These are phyloP conservation scores for Celoporthe dispersa DNA, from an alignment of 2,329 filamentous ascomycete species.

Conservation along the genomic window DNA sequence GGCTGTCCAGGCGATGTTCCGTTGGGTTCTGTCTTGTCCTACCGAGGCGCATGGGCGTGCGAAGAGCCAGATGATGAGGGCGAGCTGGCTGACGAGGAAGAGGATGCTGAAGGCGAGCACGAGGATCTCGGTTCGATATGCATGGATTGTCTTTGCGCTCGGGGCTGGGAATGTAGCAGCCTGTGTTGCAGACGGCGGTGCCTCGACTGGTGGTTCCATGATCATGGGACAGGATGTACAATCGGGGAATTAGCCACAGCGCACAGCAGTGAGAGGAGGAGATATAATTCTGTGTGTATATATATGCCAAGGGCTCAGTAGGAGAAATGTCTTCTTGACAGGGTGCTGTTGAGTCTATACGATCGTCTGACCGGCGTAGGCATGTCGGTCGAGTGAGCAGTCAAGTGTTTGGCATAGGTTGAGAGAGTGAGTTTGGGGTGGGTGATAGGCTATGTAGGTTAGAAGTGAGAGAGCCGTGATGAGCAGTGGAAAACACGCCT, in stretches of 20 bases:
- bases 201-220: conserved; percentile 12
- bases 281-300: too few species aligned
- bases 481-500: neutral
- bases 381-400: conserved; percentile 14
- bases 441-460: neutral
- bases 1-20: neutral
- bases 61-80: conserved; percentile 39
- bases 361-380: conserved; percentile 13
- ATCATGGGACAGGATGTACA: neutral
- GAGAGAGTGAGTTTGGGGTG: neutral
- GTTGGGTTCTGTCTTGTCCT: neutral
- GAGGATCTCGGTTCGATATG: conserved; percentile 40
- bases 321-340: neutral
- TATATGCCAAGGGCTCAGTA: neutral
- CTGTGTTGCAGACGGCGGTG: neutral
- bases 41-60: conserved; percentile 31
- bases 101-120: conserved; percentile 41
- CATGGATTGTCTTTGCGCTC: conserved; percentile 30
- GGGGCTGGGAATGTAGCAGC: neutral
- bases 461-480: neutral
- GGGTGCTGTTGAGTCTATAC: conserved; percentile 3
- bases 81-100: conserved; percentile 40
- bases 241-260: neutral
- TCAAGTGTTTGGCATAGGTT: neutral
- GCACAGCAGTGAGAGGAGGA: neutral